A percentile compares a stretch with the other conserved stretches of the same genome.
These are phyloP conservation scores for Rhynchospora pubera DNA, from an alignment of 176 grass and related monocot species.

Conservation along the genomic window DNA sequence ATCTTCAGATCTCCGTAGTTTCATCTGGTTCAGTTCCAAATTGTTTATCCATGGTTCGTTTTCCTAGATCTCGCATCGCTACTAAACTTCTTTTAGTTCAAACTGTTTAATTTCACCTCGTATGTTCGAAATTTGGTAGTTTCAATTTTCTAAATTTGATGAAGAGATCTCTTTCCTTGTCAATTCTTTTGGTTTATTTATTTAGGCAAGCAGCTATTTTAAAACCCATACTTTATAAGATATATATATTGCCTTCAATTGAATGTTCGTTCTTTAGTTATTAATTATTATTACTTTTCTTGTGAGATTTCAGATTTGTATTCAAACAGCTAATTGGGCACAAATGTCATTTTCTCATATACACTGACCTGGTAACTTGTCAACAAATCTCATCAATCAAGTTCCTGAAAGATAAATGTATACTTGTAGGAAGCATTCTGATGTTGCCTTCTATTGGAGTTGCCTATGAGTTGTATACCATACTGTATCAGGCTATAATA, in stretches of 20 bases:
- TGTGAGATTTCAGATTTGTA: neutral
- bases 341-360: too few relatives aligned
- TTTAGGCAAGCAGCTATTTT: neutral
- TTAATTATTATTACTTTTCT: neutral
- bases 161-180: neutral
- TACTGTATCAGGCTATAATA: neutral
- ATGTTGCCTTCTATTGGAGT: too few relatives aligned
- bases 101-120: neutral
- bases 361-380: neutral
- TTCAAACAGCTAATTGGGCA: neutral
- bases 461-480: neutral
- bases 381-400: neutral
- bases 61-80: neutral
- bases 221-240: neutral
- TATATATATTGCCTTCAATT: neutral
- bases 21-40: neutral
- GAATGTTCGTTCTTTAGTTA: neutral
- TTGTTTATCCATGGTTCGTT: constrained; percentile 2
- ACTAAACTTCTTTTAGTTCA: neutral
- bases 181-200: neutral
- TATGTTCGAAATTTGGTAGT: neutral
- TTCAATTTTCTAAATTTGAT: neutral
- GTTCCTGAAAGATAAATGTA: neutral
- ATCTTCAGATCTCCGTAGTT: neutral
- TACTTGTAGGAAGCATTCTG: neutral